Evolutionary conservation across 2,329 filamentous ascomycete genomes (phyloP).

Genomic region (Aspergillus jensenii): DNA sequence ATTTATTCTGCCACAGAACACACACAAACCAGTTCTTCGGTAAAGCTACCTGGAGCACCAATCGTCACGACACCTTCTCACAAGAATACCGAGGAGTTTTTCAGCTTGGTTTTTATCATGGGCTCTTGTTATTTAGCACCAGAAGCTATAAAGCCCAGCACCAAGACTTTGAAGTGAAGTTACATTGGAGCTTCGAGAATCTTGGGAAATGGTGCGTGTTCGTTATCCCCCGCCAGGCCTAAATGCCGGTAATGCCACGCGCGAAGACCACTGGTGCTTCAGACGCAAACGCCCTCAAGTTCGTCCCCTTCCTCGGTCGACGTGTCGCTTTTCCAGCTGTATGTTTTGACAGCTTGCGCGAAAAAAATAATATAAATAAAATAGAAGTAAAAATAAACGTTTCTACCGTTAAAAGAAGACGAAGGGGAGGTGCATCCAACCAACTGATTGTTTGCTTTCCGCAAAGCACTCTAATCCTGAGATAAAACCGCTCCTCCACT

Average conservation of each 20-base stretch:
- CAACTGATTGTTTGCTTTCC: background rate
- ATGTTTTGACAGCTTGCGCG: background rate
- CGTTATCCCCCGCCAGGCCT: background rate
- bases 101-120: background rate
- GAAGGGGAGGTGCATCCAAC: background rate
- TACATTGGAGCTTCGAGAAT: background rate
- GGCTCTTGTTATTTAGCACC: background rate
- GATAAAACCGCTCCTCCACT: background rate
- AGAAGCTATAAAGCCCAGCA: background rate
- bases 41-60: background rate
- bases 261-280: conserved; percentile 4
- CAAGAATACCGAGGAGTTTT: background rate
- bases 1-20: conserved; percentile 6
- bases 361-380: background rate
- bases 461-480: background rate
- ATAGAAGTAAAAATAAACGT: background rate
- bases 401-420: background rate
- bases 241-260: conserved; percentile 8
- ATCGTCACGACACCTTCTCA: background rate
- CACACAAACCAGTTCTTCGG: conserved; percentile 7
- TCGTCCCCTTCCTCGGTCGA: conserved; percentile 6
- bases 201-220: conserved; percentile 11
- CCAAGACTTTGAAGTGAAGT: background rate
- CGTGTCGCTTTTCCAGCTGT: conserved; percentile 12
- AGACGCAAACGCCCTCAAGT: conserved; percentile 14